A percentile compares a stretch with the other conserved stretches of the same genome.
Evolutionary conservation across 257 asterid species (phyloP).

Genomic region (Scutellaria baicalensis): DNA sequence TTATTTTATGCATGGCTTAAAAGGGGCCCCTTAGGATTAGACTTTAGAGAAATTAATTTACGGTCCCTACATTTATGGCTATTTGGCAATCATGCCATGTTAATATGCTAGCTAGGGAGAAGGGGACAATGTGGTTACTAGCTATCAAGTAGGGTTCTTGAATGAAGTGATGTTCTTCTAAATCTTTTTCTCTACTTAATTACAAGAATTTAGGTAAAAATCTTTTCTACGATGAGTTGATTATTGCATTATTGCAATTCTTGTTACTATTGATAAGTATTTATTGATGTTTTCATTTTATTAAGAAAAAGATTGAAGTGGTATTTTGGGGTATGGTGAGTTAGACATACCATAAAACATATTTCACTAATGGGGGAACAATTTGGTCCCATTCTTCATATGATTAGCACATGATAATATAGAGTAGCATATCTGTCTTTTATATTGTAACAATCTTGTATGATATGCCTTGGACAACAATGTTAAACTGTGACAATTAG

Average conservation of each 20-base stretch:
- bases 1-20: too few species aligned
- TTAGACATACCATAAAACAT: constrained; percentile 29
- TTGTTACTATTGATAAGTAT: background rate
- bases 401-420: constrained; percentile 23
- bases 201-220: background rate
- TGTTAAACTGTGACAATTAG: constrained; percentile 14
- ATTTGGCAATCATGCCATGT: constrained; percentile 25
- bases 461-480: constrained; percentile 11
- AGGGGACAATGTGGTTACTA: constrained; percentile 19
- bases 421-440: constrained; percentile 10
- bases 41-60: background rate
- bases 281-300: too few species aligned
- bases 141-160: constrained; percentile 1
- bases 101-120: constrained; percentile 23
- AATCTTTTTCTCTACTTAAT: background rate
- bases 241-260: background rate
- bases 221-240: background rate
- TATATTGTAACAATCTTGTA: constrained; percentile 6
- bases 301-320: background rate
- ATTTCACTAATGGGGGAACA: constrained; percentile 28
- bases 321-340: constrained; percentile 22
- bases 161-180: background rate
- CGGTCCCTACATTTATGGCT: constrained; percentile 14
- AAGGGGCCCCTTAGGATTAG: too few species aligned
- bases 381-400: constrained; percentile 33